Evolutionary conservation across 73 alveolate genomes (phyloP), one percentile per base, ranked within the genome.

Genomic region (Loxodes magnus): DNA sequence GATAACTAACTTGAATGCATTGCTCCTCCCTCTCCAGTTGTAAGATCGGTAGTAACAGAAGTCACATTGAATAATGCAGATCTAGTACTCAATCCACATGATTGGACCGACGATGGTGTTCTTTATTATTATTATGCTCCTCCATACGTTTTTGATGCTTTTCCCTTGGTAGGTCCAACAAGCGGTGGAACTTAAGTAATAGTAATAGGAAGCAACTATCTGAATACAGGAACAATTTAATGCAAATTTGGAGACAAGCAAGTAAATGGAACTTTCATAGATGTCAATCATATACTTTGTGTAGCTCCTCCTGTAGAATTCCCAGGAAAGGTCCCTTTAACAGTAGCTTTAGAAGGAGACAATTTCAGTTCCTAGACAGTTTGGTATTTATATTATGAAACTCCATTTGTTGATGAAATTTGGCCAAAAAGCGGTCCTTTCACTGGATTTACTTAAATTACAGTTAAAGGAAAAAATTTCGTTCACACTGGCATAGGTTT

Each of bases 401-500:
- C 70, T 4, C 94, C 94, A 12, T 30, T 51, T 16, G 55, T 87
- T 37, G 66, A 66, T 53, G 55, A 48, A 26, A 77, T 82, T 24
- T 79, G 65, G 42, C 97, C 97, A n/a, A n/a, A n/a, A n/a, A n/a
- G n/a, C n/a, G n/a, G 97, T 0, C 97, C 97, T 22, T 82, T 60
- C 24, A 52, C 78, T 28, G 97, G 97, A 15, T 82, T 48, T 66
- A 87, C 97, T 2, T 82, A 87, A 61, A 82, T 87, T 12, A 77
- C 88, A 5, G 85, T 82, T 12, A 55, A 27, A 42, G 97, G 97
- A 2, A 68, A 77, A 72, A 77, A 87, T 49, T 87, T 87, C 74
- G 74, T 85, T 10, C 76, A 64, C 26, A 79, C 79, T 39, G 87
- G 87, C 29, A 77, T 79, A 26, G 74, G 77, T 26, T 49, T 54